phyloP scores from a whole-genome alignment of 352 stramenopile genomes.

The Pythium aristosporum region DNA sequence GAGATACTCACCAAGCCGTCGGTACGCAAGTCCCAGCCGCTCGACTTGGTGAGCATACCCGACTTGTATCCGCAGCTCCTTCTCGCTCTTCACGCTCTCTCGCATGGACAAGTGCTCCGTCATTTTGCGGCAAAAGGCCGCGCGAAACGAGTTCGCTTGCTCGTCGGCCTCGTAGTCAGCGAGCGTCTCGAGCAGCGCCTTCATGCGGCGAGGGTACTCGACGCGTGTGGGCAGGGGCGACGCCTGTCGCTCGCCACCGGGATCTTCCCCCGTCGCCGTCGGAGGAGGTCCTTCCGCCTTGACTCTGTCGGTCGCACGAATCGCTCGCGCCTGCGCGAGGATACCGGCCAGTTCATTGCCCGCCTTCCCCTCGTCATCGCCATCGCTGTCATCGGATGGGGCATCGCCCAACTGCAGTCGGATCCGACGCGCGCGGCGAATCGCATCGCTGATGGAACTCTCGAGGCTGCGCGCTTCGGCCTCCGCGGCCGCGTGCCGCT shows the following conservation, averaged over 20 bases:
- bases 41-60: constrained; percentile 14
- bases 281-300: neutral
- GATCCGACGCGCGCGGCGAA: constrained; percentile 39
- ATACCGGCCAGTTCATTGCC: constrained; percentile 4
- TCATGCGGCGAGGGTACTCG: constrained; percentile 52
- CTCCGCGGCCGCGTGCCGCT: constrained; percentile 16
- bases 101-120: constrained; percentile 43
- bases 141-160: constrained; percentile 36
- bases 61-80: constrained; percentile 9
- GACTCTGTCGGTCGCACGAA: constrained; percentile 6
- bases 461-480: constrained; percentile 35
- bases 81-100: neutral
- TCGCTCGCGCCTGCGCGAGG: constrained; percentile 14
- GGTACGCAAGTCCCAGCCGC: constrained; percentile 38
- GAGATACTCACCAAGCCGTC: constrained; percentile 35
- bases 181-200: constrained; percentile 40
- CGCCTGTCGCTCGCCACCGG: neutral
- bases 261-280: neutral
- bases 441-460: constrained; percentile 44
- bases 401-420: constrained; percentile 18
- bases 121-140: constrained; percentile 52
- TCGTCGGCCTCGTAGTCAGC: constrained; percentile 34
- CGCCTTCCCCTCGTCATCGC: constrained; percentile 9
- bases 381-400: neutral
- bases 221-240: constrained; percentile 18